These are phyloP conservation scores for Coemansia aciculifera DNA, from an alignment of 192 early-diverging fungal genomes.

Conservation along the genomic window DNA sequence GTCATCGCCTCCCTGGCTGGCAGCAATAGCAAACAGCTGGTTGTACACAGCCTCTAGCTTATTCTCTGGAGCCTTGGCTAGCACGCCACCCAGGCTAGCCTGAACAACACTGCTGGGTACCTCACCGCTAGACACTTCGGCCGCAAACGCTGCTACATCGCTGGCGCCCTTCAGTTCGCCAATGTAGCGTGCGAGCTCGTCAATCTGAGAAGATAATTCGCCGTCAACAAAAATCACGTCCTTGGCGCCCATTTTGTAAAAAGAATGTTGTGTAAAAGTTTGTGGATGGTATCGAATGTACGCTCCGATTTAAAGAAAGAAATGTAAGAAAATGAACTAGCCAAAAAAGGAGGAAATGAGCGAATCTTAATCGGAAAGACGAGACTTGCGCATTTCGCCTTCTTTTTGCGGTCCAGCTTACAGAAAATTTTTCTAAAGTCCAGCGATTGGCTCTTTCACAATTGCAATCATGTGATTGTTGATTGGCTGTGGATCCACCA, in stretches of 20 bases:
- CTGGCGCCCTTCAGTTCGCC: conserved; percentile 16
- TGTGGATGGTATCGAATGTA: neutral
- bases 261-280: neutral
- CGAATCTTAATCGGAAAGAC: neutral
- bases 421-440: conserved; percentile 3
- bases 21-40: conserved; percentile 44
- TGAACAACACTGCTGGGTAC: conserved; percentile 25
- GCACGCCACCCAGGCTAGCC: conserved; percentile 55
- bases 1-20: neutral
- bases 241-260: conserved; percentile 38
- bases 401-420: neutral
- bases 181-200: conserved; percentile 72
- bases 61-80: conserved; percentile 23
- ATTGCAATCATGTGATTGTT: neutral
- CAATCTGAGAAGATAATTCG: conserved; percentile 54
- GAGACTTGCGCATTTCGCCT: neutral
- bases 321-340: conserved; percentile 15
- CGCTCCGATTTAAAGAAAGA: neutral
- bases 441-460: neutral
- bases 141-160: conserved; percentile 44
- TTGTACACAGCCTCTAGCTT: conserved; percentile 44
- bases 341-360: neutral
- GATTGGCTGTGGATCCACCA: too few relatives aligned
- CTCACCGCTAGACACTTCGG: neutral
- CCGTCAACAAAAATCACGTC: conserved; percentile 57